Evolutionary conservation across 2,329 filamentous ascomycete species (phyloP).

Genomic region (Neurospora crassa): DNA sequence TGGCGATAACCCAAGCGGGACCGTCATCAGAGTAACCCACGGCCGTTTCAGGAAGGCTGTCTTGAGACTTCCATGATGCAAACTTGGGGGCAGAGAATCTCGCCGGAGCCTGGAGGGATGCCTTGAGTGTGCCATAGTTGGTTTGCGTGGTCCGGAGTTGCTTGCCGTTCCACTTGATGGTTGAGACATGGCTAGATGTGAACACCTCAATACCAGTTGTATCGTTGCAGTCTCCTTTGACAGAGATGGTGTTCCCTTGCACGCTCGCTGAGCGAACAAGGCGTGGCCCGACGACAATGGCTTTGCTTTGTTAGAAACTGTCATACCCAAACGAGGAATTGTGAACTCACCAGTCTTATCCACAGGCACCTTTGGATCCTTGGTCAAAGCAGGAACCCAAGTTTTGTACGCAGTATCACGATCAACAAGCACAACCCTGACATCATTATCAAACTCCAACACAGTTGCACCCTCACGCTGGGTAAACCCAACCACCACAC

Average conservation of each 20-base stretch:
- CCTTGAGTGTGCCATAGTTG: slow-evolving; percentile 34
- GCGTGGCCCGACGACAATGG: slow-evolving; percentile 44
- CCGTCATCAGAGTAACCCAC: slow-evolving; percentile 39
- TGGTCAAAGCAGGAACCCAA: slow-evolving; percentile 38
- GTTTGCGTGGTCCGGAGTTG: slow-evolving; percentile 26
- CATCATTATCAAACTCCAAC: slow-evolving; percentile 38
- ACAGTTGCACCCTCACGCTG: slow-evolving; percentile 36
- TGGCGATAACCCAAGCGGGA: slow-evolving; percentile 33
- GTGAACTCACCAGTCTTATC: slow-evolving; percentile 28
- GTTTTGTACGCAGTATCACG: slow-evolving; percentile 44
- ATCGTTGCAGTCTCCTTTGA: slow-evolving; percentile 55
- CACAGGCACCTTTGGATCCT: slow-evolving; percentile 32
- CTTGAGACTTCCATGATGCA: slow-evolving; percentile 35
- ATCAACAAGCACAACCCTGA: slow-evolving; percentile 43
- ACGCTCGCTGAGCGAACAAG: slow-evolving; percentile 44
- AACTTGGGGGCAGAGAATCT: slow-evolving; percentile 34
- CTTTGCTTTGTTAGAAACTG: neutral
- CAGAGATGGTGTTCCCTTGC: slow-evolving; percentile 36
- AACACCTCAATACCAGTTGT: slow-evolving; percentile 53
- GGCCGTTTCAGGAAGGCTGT: slow-evolving; percentile 38
- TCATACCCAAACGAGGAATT: neutral
- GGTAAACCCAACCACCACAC: slow-evolving; percentile 29
- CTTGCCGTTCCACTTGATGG: slow-evolving; percentile 52
- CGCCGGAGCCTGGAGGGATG: slow-evolving; percentile 44
- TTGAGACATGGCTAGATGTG: slow-evolving; percentile 36